Percentiles rank a stretch among this genome's conserved stretches.
These are phyloP conservation scores for Paraconiothyrium sp. DNA, from an alignment of 2,329 filamentous ascomycete species.

Conservation along the genomic window DNA sequence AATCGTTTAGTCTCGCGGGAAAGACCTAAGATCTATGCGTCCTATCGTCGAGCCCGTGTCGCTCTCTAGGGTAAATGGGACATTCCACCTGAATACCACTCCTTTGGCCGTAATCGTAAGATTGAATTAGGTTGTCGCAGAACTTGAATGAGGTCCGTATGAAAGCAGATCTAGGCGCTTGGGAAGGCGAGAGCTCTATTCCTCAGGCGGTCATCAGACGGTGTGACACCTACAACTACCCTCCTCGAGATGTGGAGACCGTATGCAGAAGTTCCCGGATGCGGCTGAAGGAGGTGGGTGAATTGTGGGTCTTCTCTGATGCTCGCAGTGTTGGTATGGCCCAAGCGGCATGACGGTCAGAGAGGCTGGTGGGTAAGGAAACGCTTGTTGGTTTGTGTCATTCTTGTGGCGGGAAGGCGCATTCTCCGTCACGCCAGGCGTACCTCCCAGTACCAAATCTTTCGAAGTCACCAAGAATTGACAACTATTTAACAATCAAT, in stretches of 20 bases:
- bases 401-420: conserved; percentile 2
- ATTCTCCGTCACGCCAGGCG: conserved; percentile 6
- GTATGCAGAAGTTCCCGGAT: background rate
- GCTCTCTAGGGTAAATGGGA: no score
- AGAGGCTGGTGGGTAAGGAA: conserved; percentile 6
- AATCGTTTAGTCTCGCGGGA: background rate
- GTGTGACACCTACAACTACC: background rate
- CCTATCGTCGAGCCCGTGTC: background rate
- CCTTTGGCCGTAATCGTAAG: background rate
- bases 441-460: background rate
- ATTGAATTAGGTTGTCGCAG: background rate
- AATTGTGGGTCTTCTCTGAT: background rate
- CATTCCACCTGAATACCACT: background rate
- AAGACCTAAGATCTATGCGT: background rate
- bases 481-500: background rate
- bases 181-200: background rate
- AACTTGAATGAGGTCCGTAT: background rate
- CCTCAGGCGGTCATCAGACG: background rate
- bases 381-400: background rate
- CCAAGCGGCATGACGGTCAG: conserved; percentile 10
- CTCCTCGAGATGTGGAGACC: background rate
- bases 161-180: background rate
- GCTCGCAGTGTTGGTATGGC: conserved; percentile 9
- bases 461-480: background rate
- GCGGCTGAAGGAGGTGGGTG: conserved; percentile 8